Conservation (phyloP, 345 rosid genomes). For the Orychophragmus violaceus region DNA sequence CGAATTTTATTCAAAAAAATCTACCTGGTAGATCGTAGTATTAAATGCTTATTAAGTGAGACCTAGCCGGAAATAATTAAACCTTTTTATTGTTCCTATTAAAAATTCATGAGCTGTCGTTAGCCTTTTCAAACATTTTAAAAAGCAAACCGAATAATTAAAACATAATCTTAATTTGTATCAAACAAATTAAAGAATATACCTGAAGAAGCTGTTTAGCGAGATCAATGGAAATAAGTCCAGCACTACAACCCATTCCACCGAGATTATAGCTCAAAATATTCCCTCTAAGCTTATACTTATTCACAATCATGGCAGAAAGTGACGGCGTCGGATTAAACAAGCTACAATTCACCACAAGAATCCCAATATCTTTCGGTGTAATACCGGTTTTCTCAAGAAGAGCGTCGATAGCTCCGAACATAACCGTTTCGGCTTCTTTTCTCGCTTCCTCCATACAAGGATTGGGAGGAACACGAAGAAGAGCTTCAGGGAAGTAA, state of each 20-base stretch:
- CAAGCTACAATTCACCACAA: slow-evolving; percentile 47
- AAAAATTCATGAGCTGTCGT: slow-evolving; percentile 17
- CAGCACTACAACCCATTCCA: slow-evolving; percentile 62
- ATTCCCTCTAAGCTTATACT: slow-evolving; percentile 44
- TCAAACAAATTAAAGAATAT: not conserved
- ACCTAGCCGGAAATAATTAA: not conserved
- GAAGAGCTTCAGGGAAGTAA: slow-evolving; percentile 60
- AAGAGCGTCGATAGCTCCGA: slow-evolving; percentile 45
- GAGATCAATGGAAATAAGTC: slow-evolving; percentile 50
- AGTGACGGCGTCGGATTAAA: slow-evolving; percentile 50
- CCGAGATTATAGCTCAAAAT: slow-evolving; percentile 48
- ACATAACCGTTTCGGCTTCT: slow-evolving; percentile 41
- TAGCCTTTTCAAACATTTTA: not conserved
- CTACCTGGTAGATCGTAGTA: not conserved
- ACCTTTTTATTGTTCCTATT: not conserved
- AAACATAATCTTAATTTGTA: not conserved
- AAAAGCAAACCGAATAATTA: not conserved
- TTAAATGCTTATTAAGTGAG: slow-evolving; percentile 5
- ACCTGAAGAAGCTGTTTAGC: slow-evolving; percentile 60
- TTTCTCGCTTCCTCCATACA: slow-evolving; percentile 40
- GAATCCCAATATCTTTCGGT: slow-evolving; percentile 43
- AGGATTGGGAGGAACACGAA: slow-evolving; percentile 39
- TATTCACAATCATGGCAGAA: slow-evolving; percentile 41
- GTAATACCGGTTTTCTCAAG: slow-evolving; percentile 41
- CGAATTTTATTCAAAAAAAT: not conserved